Conservation (phyloP, 768 basidiomycete species). For the Kwoniella dendrophila region DNA sequence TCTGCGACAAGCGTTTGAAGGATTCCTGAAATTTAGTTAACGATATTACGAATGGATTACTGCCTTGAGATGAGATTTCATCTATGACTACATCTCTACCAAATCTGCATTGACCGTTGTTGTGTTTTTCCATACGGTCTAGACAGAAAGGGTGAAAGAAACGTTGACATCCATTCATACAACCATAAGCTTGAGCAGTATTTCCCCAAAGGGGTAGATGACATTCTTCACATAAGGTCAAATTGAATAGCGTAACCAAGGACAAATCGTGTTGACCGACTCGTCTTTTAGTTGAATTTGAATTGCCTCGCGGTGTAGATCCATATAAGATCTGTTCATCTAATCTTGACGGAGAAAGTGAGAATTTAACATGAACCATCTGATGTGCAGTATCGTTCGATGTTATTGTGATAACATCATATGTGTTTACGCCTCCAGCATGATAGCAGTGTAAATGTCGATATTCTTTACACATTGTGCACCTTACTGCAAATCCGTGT, state of each 20-base stretch:
- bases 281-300: conserved; percentile 19
- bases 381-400: conserved; percentile 16
- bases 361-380: conserved; percentile 31
- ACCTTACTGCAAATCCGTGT: conserved; percentile 70
- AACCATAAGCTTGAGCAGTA: conserved; percentile 67
- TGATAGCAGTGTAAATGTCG: conserved; percentile 82
- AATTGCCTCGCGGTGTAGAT: conserved; percentile 5
- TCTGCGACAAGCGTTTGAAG: conserved; percentile 5
- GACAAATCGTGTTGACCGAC: conserved; percentile 63
- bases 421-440: conserved; percentile 64
- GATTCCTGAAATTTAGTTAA: conserved; percentile 4
- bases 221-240: conserved; percentile 72
- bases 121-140: conserved; percentile 18
- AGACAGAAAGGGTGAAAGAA: conserved; percentile 66
- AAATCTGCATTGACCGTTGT: conserved; percentile 55
- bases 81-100: conserved; percentile 32
- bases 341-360: conserved; percentile 13
- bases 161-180: conserved; percentile 63
- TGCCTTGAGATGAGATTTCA: conserved; percentile 24
- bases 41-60: conserved; percentile 28
- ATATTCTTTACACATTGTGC: conserved; percentile 69
- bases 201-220: conserved; percentile 73
- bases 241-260: conserved; percentile 69
- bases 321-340: conserved; percentile 27
- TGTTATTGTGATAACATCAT: conserved; percentile 26